Evolutionary conservation across 2,329 filamentous ascomycete species (phyloP).

Genomic region (Amauroascus verrucosus): DNA sequence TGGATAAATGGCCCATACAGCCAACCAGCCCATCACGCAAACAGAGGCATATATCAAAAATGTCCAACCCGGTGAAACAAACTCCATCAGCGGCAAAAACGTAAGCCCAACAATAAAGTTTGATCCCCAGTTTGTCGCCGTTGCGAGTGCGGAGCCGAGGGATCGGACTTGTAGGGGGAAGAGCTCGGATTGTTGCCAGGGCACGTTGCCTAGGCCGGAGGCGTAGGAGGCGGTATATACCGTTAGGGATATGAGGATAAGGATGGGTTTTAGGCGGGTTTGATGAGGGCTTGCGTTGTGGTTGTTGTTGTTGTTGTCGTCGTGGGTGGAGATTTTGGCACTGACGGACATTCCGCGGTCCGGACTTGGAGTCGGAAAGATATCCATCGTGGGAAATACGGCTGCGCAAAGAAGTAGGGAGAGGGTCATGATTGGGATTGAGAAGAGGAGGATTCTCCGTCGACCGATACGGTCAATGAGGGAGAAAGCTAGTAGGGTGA

Average conservation of each 20-base stretch:
- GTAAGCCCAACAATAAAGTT: conserved; percentile 81
- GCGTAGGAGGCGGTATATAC: conserved; percentile 80
- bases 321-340: conserved; percentile 12
- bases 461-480: conserved; percentile 72
- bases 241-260: conserved; percentile 66
- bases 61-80: conserved; percentile 60
- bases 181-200: conserved; percentile 92
- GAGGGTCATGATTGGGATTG: conserved; percentile 71
- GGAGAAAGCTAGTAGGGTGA: conserved; percentile 63
- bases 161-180: conserved; percentile 61
- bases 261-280: conserved; percentile 36
- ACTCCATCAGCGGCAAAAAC: conserved; percentile 78
- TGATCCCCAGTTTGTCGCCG: conserved; percentile 75
- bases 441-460: conserved; percentile 67
- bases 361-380: conserved; percentile 26
- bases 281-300: conserved; percentile 16
- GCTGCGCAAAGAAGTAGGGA: conserved; percentile 61
- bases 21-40: conserved; percentile 55
- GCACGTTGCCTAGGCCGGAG: conserved; percentile 78
- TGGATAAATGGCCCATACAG: conserved; percentile 67
- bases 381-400: conserved; percentile 57
- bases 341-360: neutral
- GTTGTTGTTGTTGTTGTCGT: too few relatives aligned
- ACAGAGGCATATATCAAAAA: conserved; percentile 70
- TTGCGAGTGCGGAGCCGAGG: conserved; percentile 49